Evolutionary conservation across 768 basidiomycete species (phyloP).

Genomic region (Xerocomellus amylosporus): DNA sequence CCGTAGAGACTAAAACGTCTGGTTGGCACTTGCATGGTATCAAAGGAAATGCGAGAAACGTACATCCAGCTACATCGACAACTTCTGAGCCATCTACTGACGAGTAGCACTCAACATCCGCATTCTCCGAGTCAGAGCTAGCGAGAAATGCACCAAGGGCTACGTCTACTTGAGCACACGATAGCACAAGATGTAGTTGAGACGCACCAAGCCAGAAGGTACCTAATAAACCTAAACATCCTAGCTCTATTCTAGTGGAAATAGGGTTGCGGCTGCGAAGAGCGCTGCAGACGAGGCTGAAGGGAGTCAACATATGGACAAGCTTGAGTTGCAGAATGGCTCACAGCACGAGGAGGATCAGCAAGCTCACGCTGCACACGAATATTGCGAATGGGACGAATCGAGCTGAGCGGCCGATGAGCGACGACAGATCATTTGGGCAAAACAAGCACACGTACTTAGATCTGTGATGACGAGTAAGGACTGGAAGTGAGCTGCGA

Average conservation of each 20-base stretch:
- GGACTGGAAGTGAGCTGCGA: constrained; percentile 74
- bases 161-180: constrained; percentile 29
- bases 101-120: constrained; percentile 80
- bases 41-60: constrained; percentile 30
- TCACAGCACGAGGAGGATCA: constrained; percentile 67
- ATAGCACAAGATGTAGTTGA: background rate
- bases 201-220: constrained; percentile 76
- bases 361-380: constrained; percentile 66
- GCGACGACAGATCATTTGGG: background rate
- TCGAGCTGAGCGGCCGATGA: constrained; percentile 51
- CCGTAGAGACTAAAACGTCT: constrained; percentile 61
- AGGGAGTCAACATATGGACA: constrained; percentile 1
- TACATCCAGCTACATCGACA: constrained; percentile 64
- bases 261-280: constrained; percentile 71
- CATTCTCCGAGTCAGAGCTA: constrained; percentile 72
- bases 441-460: constrained; percentile 46
- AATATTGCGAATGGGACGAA: constrained; percentile 87
- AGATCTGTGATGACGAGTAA: constrained; percentile 74
- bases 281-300: constrained; percentile 62
- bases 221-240: constrained; percentile 65
- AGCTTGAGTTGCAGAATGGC: constrained; percentile 25
- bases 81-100: constrained; percentile 49
- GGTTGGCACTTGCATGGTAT: background rate
- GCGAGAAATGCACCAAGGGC: constrained; percentile 72
- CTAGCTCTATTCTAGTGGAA: constrained; percentile 73